Base-by-base conservation (phyloP, 768 basidiomycete genomes). In the Phlebiopsis gigantea region DNA sequence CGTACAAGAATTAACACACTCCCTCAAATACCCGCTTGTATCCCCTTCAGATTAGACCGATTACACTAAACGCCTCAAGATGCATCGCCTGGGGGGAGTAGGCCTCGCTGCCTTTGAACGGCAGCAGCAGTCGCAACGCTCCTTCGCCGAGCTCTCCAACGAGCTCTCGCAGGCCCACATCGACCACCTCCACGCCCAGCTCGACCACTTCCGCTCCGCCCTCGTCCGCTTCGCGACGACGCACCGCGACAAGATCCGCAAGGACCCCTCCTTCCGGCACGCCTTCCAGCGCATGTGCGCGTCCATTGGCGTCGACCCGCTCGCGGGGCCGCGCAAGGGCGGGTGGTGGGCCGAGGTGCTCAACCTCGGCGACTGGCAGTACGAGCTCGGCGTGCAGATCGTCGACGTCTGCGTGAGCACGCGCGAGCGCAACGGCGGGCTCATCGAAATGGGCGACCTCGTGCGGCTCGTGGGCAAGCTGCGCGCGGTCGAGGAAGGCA, bases 281-380 rank as follows among this genome's bases (percentile, higher is more conserved):
- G 88, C 84, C 19, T 98, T 98, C 72, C 91, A 94, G 62, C 88
- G 91, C 57, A 97, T 99, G 93, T 99, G 97, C 68, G 81, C 88
- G 1, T 85, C 88, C 15, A 90, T 99, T 55, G 93, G 93, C 29
- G 93, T 99, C 22, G 97, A 98, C 69, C 95, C 96, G 1, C 81
- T 98, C 21, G 88, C 90, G 1, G 93, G 92, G 0, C 88, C 90
- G 0, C 75, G 87, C 42, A 84, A 84, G 64, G 90, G 90, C 34
- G 92, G 93, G 1, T 90, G 91, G 84, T 97, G 93, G 92, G 86
- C 88, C 2, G 93, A 95, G 67, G 74, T 93, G 65, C 80, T 94
- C 31, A 87, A 87, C 7, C 72, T 97, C 53, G 86, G 92, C 15
- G 97, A 98, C 68, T 98, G 94, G 93, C 89, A 94, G 64, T 90